Base-by-base conservation (phyloP, 2,329 filamentous ascomycete species). In the Aspergillus puulaauensis region DNA sequence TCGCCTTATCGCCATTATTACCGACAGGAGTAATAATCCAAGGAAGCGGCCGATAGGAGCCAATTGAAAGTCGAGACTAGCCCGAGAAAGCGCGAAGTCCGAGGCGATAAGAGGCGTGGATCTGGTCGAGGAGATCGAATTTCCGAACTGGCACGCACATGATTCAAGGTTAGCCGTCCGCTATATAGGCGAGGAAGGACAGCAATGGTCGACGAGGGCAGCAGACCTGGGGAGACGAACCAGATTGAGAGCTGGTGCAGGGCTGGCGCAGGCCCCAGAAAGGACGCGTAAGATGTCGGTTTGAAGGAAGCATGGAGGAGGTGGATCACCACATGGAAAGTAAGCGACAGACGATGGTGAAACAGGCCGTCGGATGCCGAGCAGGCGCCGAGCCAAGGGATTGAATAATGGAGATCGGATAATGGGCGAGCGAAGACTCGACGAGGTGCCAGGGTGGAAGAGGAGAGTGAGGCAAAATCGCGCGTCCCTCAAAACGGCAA, bases 301-400 rank as follows among this genome's bases (percentile, higher is more conserved):
- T 31, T 31, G 27, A 47, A 50, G 65, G 63, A 31, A 52, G 53
- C 41, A 49, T 31, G 35, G 33, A 27, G 61, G 51, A 52, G 58
- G 53, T 65, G 56, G 48, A 61, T 57, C 17, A 15, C 66, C 64
- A 43, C 31, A 67, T 60, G 45, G 23, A 62, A 67, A 59, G 27
- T 58, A 70, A 69, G 67, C 63, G 64, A 66, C 40, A 43, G 66
- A 64, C 39, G 49, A 58, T 56, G 54, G 59, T 70, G 68, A 70
- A 70, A 70, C 68, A 60, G 31, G 61, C 57, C 64, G 62, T 51
- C 27, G 27, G 27, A 48, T 19, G 45, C 35, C 47, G 35, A 39
- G 35, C 35, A 37, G 35, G 35, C 19, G 33, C 47, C 15, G 35
- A 40, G 21, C 23, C 21, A 21, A 15, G 21, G 15, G 15, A 39